Percentiles rank a stretch among this genome's conserved stretches.
phyloP scores from a whole-genome alignment of 1,284 basidiomycete genomes.

The Exobasidium rhododendri region DNA sequence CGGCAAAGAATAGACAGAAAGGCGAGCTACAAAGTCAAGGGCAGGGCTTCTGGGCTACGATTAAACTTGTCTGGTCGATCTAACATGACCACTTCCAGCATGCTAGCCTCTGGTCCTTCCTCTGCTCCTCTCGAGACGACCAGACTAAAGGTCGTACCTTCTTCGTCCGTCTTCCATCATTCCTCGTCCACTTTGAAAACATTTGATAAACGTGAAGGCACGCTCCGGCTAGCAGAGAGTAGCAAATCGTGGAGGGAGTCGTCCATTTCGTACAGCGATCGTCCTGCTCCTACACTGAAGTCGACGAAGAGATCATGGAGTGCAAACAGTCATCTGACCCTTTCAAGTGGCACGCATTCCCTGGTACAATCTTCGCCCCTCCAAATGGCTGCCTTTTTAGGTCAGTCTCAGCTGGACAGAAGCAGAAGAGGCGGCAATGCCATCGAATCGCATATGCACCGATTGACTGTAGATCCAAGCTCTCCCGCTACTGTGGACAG shows the following conservation, averaged over 20 bases:
- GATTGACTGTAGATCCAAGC: neutral
- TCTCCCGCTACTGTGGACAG: neutral
- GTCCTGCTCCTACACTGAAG: neutral
- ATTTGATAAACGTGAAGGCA: neutral
- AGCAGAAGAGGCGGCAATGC: neutral
- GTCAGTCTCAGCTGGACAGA: neutral
- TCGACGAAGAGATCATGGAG: too few species aligned
- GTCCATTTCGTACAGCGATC: neutral
- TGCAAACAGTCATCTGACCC: neutral
- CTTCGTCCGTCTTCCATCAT: too few species aligned
- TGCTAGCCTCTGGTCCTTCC: neutral
- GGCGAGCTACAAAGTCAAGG: neutral
- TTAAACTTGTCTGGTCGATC: neutral
- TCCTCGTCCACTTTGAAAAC: neutral
- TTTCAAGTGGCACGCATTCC: neutral
- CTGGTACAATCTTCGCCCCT: neutral
- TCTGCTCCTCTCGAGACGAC: neutral
- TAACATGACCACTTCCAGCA: neutral
- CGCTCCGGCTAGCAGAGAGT: too few species aligned
- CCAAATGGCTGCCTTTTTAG: neutral
- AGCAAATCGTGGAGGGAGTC: neutral
- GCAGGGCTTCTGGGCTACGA: neutral
- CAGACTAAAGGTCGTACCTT: neutral
- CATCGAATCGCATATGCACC: neutral
- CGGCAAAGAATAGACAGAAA: too few species aligned